Evolutionary conservation across 2,329 filamentous ascomycete genomes (phyloP), one percentile per base, ranked within the genome.

Genomic region (Colletotrichum echinochloae): DNA sequence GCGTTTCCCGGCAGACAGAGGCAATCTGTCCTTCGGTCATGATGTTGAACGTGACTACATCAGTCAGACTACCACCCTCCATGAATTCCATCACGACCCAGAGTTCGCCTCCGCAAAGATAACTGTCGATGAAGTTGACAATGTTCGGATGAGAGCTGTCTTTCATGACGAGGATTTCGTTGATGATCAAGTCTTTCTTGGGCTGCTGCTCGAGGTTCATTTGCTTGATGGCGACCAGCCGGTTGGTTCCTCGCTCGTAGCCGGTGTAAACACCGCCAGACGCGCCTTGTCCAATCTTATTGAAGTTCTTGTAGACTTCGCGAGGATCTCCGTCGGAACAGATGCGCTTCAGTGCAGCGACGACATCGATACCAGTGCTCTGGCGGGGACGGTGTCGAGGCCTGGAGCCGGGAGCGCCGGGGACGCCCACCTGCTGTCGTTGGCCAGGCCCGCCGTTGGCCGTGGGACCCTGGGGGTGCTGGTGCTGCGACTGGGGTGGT

Each of bases 71-170:
- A 73, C 96, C 96, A 70, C 96, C 96, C 81, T 99, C 95, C 96
- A 99, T 99, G 78, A 95, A 99, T 83, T 99, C 96, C 96, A 99
- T 99, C 41, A 98, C 94, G 1, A 99, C 96, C 96, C 96, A 99
- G 37, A 99, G 85, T 80, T 98, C 96, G 52, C 95, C 93, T 16
- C 90, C 89, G 68, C 95, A 92, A 14, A 99, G 86, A 80, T 95
- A 98, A 80, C 95, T 98, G 84, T 98, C 96, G 83, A 98, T 95
- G 81, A 98, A 99, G 81, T 99, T 99, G 82, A 99, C 96, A 82
- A 99, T 97, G 79, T 98, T 98, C 77, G 94, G 95, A 79, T 99
- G 96, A 69, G 94, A 96, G 85, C 95, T 98, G 77, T 98, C 96
- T 84, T 97, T 97, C 96, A 99, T 99, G 69, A 99, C 96, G 69